Base-by-base conservation (phyloP, 2,329 filamentous ascomycete species). In the Coniochaeta hoffmannii region DNA sequence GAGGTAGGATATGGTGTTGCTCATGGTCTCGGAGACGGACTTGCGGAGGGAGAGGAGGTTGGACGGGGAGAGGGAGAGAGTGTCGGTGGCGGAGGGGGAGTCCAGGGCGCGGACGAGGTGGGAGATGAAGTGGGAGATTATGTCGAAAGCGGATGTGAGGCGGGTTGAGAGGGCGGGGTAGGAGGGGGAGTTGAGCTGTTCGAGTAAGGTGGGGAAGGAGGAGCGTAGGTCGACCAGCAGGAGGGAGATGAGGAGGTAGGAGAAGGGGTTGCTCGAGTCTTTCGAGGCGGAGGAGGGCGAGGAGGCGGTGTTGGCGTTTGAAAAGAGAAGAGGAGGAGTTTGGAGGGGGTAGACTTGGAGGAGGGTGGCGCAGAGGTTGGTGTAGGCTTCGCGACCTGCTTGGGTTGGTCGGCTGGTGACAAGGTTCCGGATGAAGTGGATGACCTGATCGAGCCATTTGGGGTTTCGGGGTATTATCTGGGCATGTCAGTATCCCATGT, bases 221-320 rank as follows among this genome's bases (percentile, higher is more conserved):
- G 85, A 79, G 38, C 83, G 79, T 26, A 88, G 73, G 64, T 89
- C 86, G 56, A 87, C 81, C 32, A 87, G 76, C 7, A 87, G 64
- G n/a, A 87, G 76, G 60, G 80, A 86, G 55, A 87, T 68, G 56
- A 88, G 76, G 4, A 88, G 71, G 62, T 84, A 87, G 1, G 81
- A 78, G 58, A 83, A 80, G 0, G 83, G 78, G 58, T 80, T 83
- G 32, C 75, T 71, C 1, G 70, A 64, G 26, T 66, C 10, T n/a
- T n/a, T n/a, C 53, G 32, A 36, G 38, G 15, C 31, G 28, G 3
- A 12, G 4, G 71, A 64, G 54, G 77, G 71, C 9, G 46, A 4
- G 9, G 28, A 19, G 28, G 26, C 19, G 28, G 30, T 51, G 49
- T 51, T 10, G n/a, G 15, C 5, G 49, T 51, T 32, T 8, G 72